These are phyloP conservation scores for Cordyceps cateniannulata DNA, from an alignment of 2,329 filamentous ascomycete genomes.

Conservation along the genomic window DNA sequence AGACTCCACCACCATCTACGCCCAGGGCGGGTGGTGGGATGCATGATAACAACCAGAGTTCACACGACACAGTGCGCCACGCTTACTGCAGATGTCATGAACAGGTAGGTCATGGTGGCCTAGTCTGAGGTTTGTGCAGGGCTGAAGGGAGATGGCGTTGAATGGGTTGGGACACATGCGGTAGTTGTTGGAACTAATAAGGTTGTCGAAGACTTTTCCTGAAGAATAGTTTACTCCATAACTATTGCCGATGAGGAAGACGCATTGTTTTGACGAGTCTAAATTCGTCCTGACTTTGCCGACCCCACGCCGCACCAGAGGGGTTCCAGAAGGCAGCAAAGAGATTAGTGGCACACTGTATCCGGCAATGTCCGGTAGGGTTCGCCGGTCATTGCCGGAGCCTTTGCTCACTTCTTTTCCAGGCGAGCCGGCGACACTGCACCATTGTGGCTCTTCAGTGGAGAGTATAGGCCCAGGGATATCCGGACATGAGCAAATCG, in stretches of 20 bases:
- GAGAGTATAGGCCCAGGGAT: neutral
- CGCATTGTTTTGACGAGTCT: no score
- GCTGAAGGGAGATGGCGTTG: neutral
- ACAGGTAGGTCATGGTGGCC: neutral
- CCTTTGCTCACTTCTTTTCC: neutral
- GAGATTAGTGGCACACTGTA: no score
- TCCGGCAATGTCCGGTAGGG: neutral
- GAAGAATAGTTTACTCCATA: neutral
- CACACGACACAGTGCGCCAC: neutral
- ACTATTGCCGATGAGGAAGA: neutral
- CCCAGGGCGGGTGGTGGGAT: neutral
- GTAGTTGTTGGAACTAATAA: no score
- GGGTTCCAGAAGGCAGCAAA: no score
- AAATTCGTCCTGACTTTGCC: neutral
- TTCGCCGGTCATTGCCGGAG: neutral
- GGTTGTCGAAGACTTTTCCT: no score
- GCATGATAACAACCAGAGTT: neutral
- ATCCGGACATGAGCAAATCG: neutral
- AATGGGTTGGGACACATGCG: neutral
- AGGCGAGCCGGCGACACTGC: neutral
- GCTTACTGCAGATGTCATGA: neutral
- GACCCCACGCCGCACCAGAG: neutral
- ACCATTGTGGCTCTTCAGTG: no score
- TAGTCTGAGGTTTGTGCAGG: neutral
- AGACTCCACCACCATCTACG: constrained; percentile 7